These are phyloP conservation scores for Sugiyamaella marilandica DNA, from an alignment of 805 yeast genomes.

Conservation along the genomic window DNA sequence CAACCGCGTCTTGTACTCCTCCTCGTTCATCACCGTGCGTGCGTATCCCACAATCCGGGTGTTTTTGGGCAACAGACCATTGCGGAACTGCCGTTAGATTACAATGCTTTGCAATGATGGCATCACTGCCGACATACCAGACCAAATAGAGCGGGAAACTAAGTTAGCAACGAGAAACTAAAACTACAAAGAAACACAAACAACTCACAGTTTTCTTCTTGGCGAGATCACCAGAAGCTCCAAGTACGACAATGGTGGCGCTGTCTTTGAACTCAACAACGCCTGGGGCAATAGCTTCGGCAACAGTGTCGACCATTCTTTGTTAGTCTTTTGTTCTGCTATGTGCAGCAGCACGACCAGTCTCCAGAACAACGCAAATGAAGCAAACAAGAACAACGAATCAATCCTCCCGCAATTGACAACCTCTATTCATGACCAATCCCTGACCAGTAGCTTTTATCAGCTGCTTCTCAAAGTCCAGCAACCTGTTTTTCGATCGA, in stretches of 20 bases:
- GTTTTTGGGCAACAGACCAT: slow-evolving; percentile 67
- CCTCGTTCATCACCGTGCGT: slow-evolving; percentile 64
- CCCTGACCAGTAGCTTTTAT: no score
- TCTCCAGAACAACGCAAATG: neutral
- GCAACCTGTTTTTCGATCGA: no score
- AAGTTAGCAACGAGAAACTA: neutral
- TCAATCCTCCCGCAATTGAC: no score
- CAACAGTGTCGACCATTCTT: slow-evolving; percentile 1
- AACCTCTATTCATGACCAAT: no score
- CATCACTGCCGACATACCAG: slow-evolving; percentile 23
- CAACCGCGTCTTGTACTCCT: slow-evolving; percentile 65
- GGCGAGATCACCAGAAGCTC: slow-evolving; percentile 94
- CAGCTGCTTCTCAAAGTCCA: no score
- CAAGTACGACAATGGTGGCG: slow-evolving; percentile 76
- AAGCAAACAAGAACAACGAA: neutral
- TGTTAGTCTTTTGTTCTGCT: neutral
- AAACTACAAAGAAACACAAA: no score
- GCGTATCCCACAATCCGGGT: slow-evolving; percentile 89
- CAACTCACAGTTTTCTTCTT: slow-evolving; percentile 78
- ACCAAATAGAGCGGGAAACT: slow-evolving; percentile 42
- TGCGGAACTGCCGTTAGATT: slow-evolving; percentile 37
- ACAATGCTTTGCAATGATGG: neutral
- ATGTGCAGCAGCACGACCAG: no score
- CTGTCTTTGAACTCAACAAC: slow-evolving; percentile 51
- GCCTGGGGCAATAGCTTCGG: neutral